These are phyloP conservation scores for Usnea hakonensis DNA, from an alignment of 495 filamentous ascomycete genomes.

Conservation along the genomic window DNA sequence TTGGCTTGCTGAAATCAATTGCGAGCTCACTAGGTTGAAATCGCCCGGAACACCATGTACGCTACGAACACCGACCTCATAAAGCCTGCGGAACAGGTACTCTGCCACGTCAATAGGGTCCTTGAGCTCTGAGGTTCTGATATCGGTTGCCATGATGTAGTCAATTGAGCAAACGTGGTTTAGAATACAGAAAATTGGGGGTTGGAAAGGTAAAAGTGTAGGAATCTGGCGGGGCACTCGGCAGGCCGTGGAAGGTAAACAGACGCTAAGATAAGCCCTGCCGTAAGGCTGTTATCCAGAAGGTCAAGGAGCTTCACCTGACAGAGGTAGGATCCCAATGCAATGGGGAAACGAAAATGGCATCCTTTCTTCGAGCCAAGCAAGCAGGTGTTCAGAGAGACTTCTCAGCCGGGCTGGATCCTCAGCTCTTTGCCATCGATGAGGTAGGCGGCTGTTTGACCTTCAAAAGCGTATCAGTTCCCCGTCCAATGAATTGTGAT, in stretches of 20 bases:
- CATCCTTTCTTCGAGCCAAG: constrained; percentile 80
- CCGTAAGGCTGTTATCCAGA: constrained; percentile 4
- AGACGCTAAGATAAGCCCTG: constrained; percentile 16
- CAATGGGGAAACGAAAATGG: constrained; percentile 44
- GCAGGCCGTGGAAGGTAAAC: neutral
- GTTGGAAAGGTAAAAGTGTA: neutral
- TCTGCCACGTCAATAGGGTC: constrained; percentile 51
- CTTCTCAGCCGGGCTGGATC: constrained; percentile 68
- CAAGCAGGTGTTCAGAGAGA: constrained; percentile 89
- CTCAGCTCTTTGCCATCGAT: constrained; percentile 71
- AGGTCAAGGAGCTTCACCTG: neutral
- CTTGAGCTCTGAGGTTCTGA: constrained; percentile 46
- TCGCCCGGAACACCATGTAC: constrained; percentile 61
- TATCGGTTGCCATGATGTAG: constrained; percentile 41
- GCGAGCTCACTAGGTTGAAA: constrained; percentile 31
- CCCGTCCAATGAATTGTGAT: constrained; percentile 21
- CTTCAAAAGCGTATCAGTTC: neutral
- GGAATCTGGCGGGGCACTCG: neutral
- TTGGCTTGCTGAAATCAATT: neutral
- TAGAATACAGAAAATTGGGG: neutral
- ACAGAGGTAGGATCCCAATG: neutral
- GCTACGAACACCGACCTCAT: constrained; percentile 48
- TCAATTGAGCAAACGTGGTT: neutral
- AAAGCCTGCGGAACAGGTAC: constrained; percentile 58
- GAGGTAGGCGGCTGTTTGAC: constrained; percentile 46